A percentile compares a stretch with the other conserved stretches of the same genome.
Evolutionary conservation across 2,329 filamentous ascomycete species (phyloP).

Genomic region (Reticulascus tulasneorum): DNA sequence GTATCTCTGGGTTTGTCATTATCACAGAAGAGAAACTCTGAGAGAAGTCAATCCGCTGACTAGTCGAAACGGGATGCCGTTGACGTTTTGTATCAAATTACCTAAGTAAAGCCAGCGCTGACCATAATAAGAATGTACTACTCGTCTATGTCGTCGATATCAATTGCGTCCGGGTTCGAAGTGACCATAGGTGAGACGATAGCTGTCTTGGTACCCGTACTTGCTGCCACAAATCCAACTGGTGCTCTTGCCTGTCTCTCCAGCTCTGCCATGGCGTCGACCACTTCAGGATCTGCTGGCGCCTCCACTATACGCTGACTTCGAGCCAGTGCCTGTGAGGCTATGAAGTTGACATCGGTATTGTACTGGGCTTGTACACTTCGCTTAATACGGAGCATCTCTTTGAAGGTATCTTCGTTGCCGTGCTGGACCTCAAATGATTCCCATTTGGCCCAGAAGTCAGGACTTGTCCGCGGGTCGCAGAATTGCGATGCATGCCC

Average conservation of each 20-base stretch:
- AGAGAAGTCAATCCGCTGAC: no score
- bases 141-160: constrained; percentile 70
- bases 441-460: constrained; percentile 97
- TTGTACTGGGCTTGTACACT: constrained; percentile 98
- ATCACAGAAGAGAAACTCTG: no score
- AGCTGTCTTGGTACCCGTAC: constrained; percentile 58
- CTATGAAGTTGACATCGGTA: constrained; percentile 98
- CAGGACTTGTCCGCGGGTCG: constrained; percentile 83
- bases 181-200: constrained; percentile 38
- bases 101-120: constrained; percentile 3
- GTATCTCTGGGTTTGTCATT: no score
- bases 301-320: constrained; percentile 58
- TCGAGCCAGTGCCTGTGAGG: constrained; percentile 86
- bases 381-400: constrained; percentile 96
- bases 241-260: constrained; percentile 87
- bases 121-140: constrained; percentile 4
- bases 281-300: constrained; percentile 41
- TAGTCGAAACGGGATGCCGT: no score
- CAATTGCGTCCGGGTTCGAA: constrained; percentile 81
- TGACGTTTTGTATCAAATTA: constrained; percentile 9
- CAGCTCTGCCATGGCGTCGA: constrained; percentile 84
- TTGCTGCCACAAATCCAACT: constrained; percentile 86
- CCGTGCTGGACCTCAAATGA: constrained; percentile 95
- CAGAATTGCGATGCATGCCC: constrained; percentile 96
- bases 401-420: constrained; percentile 98